phyloP scores from a whole-genome alignment of 192 early-diverging fungal genomes.

The Entomortierella lignicola region DNA sequence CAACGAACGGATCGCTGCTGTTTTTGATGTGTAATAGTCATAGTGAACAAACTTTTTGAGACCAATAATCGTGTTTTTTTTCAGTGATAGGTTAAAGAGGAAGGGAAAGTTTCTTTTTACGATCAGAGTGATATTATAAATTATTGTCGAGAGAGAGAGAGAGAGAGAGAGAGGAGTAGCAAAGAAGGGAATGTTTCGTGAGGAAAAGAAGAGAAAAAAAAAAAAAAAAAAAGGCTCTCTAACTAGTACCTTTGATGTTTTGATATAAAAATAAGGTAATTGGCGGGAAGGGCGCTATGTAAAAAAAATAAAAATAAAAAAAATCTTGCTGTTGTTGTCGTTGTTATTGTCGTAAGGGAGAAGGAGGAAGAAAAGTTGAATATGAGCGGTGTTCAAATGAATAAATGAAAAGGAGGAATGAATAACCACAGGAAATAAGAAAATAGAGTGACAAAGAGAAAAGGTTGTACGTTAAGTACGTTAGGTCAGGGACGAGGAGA shows the following conservation, averaged over 20 bases:
- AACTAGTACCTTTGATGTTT: no score
- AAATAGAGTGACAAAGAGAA: constrained; percentile 2
- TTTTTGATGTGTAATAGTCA: background rate
- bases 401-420: constrained; percentile 1
- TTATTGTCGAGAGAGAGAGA: background rate
- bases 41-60: background rate
- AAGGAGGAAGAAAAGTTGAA: background rate
- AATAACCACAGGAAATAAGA: background rate
- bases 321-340: no score
- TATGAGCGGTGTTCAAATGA: background rate
- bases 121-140: no score
- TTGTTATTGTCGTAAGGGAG: no score
- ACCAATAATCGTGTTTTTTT: no score
- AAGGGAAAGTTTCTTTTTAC: no score
- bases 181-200: background rate
- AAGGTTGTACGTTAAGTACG: background rate
- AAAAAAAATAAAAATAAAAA: background rate
- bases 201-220: background rate
- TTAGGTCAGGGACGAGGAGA: background rate
- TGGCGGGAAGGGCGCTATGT: no score
- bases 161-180: constrained; percentile 2
- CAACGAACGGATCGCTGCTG: constrained; percentile 1
- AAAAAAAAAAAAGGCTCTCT: background rate
- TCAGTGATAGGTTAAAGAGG: background rate
- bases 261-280: background rate